Percentiles rank a stretch among this genome's conserved stretches.
These are phyloP conservation scores for Bipolaris zeicola DNA, from an alignment of 2,329 filamentous ascomycete species.

Conservation along the genomic window DNA sequence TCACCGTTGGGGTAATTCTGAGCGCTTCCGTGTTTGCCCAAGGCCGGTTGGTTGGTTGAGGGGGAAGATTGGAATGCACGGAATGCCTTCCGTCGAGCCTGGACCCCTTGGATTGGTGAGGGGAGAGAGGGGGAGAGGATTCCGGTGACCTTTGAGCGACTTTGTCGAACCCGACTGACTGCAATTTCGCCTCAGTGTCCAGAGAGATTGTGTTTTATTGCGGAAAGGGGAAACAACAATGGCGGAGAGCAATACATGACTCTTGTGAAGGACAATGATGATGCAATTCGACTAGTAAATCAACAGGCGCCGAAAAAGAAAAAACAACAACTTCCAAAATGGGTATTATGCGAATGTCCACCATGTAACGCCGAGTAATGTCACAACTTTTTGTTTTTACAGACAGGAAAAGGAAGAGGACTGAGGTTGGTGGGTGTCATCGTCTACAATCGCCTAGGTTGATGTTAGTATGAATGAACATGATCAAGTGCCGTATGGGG, in stretches of 20 bases:
- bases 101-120: too few species aligned
- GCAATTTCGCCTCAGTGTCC: constrained; percentile 16
- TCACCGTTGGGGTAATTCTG: background rate
- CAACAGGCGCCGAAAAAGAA: constrained; percentile 21
- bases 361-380: constrained; percentile 41
- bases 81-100: background rate
- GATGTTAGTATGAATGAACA: constrained; percentile 9
- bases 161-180: background rate
- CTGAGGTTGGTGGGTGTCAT: constrained; percentile 12
- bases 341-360: constrained; percentile 43
- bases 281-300: constrained; percentile 34
- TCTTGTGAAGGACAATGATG: constrained; percentile 23
- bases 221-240: background rate
- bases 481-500: background rate
- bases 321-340: constrained; percentile 21
- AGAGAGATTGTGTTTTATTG: constrained; percentile 7
- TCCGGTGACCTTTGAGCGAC: background rate
- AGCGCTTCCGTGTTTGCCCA: background rate
- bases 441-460: constrained; percentile 43
- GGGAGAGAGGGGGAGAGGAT: background rate
- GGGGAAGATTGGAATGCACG: background rate
- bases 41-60: background rate
- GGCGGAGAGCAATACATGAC: constrained; percentile 5
- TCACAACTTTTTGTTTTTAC: constrained; percentile 16
- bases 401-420: constrained; percentile 9